phyloP scores from a whole-genome alignment of 2,329 filamentous ascomycete genomes.

The Alternaria triticina region DNA sequence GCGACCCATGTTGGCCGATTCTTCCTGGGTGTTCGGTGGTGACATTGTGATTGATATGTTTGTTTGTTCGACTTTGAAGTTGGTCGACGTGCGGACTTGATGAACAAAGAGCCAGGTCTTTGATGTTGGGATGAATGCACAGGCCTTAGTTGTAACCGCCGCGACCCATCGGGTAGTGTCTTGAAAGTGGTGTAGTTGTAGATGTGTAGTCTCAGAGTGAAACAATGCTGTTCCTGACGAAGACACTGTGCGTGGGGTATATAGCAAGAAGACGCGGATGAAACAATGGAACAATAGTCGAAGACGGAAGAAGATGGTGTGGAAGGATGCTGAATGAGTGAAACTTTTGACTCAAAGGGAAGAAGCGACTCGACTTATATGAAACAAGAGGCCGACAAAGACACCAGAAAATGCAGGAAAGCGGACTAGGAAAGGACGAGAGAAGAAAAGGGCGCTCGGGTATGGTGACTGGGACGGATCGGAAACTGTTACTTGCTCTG shows the following conservation, averaged over 20 bases:
- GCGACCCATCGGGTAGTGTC: conserved; percentile 37
- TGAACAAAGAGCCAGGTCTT: conserved; percentile 5
- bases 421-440: conserved; percentile 16
- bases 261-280: not conserved
- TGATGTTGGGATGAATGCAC: not conserved
- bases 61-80: conserved; percentile 19
- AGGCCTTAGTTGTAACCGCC: conserved; percentile 52
- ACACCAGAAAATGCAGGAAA: conserved; percentile 15
- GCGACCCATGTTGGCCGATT: conserved; percentile 38
- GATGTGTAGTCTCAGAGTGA: conserved; percentile 3
- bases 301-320: conserved; percentile 15
- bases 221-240: conserved; percentile 2
- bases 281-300: conserved; percentile 15
- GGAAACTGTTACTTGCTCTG: conserved; percentile 11
- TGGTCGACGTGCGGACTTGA: conserved; percentile 10
- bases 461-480: conserved; percentile 18
- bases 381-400: conserved; percentile 17
- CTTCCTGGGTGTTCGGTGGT: conserved; percentile 7
- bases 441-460: conserved; percentile 9
- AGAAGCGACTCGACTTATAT: conserved; percentile 16
- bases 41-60: conserved; percentile 2
- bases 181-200: conserved; percentile 6
- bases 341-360: conserved; percentile 20
- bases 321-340: conserved; percentile 21
- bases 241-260: not conserved